These are phyloP conservation scores for Penicillium angulare DNA, from an alignment of 495 filamentous ascomycete genomes.

Conservation along the genomic window DNA sequence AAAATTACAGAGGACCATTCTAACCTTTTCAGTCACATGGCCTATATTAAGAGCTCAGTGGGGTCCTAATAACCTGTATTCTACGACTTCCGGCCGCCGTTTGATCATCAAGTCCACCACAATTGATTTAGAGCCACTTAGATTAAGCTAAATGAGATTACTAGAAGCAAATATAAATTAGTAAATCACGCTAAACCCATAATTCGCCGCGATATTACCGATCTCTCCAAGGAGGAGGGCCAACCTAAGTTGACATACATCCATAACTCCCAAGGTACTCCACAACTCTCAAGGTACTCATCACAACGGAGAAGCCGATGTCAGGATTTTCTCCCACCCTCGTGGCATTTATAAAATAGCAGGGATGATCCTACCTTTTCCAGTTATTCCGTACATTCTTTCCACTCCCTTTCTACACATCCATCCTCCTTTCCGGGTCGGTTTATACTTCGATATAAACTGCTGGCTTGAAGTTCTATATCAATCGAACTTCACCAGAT, in stretches of 20 bases:
- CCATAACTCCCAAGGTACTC: not conserved
- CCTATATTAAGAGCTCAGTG: too few relatives aligned
- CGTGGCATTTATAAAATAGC: slow-evolving; percentile 23
- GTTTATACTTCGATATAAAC: not conserved
- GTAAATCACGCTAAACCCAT: not conserved
- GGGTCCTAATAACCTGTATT: too few relatives aligned
- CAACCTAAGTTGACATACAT: too few relatives aligned
- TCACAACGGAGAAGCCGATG: slow-evolving; percentile 13
- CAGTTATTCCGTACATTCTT: slow-evolving; percentile 1
- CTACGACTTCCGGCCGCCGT: too few relatives aligned
- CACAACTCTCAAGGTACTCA: slow-evolving; percentile 25
- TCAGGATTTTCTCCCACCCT: not conserved
- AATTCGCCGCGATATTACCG: not conserved
- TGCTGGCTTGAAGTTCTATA: not conserved
- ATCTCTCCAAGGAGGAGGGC: too few relatives aligned
- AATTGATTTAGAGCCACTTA: too few relatives aligned
- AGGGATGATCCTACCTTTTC: slow-evolving; percentile 5
- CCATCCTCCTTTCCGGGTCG: not conserved
- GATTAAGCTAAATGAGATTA: too few relatives aligned
- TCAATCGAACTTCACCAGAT: not conserved
- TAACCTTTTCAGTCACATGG: too few relatives aligned
- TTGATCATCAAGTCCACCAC: too few relatives aligned
- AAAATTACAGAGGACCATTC: too few relatives aligned
- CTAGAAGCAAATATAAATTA: not conserved
- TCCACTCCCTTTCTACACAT: too few relatives aligned